phyloP scores from a whole-genome alignment of 345 rosid genomes.

The Eucalyptus albens region DNA sequence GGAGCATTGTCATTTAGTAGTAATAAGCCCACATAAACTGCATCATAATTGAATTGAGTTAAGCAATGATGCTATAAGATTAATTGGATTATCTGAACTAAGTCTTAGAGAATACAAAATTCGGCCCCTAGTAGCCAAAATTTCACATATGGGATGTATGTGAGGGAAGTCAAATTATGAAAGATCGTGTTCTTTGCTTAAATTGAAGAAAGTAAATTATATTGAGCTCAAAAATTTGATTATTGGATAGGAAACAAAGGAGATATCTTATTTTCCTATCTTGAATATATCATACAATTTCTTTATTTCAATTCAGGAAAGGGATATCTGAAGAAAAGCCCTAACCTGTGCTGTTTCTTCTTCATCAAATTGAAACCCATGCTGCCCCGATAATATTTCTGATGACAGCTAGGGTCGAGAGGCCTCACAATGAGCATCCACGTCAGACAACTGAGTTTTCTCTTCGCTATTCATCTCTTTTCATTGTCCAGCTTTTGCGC shows the following conservation, averaged over 20 bases:
- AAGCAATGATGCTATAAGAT: background rate
- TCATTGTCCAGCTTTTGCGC: background rate
- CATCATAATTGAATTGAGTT: background rate
- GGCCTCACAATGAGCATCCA: background rate
- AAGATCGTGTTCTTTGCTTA: background rate
- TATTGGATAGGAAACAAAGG: background rate
- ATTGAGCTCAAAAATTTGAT: background rate
- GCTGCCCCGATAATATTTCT: background rate
- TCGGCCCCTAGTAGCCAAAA: background rate
- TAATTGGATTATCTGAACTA: background rate
- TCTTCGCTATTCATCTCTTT: background rate
- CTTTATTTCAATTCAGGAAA: background rate
- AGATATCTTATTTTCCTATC: background rate
- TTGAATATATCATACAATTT: background rate
- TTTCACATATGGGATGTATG: background rate
- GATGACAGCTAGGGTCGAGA: background rate
- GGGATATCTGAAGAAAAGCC: background rate
- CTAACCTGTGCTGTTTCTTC: background rate
- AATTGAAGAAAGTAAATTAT: background rate
- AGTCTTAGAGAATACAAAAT: background rate
- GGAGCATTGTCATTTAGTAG: background rate
- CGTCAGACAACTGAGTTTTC: background rate
- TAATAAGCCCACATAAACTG: background rate
- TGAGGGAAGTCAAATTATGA: background rate
- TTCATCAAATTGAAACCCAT: background rate